Evolutionary conservation across 2,329 filamentous ascomycete genomes (phyloP).

Genomic region (Trichophaea hybrida): DNA sequence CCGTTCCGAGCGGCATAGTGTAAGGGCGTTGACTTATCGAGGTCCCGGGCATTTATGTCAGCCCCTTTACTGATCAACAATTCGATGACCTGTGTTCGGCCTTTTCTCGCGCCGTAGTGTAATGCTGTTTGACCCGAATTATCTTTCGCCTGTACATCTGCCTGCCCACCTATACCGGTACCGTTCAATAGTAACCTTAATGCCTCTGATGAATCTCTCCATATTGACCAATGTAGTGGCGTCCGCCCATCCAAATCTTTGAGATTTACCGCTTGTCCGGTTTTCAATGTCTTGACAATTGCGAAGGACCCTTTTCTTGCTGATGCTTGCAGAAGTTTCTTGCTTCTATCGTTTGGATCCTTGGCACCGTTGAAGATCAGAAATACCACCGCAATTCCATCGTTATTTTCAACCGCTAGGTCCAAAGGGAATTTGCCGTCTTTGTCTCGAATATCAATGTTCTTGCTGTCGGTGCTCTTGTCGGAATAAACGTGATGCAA

Average conservation of each 20-base stretch:
- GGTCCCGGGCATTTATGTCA: slow-evolving; percentile 5
- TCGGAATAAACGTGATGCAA: not conserved
- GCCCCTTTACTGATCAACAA: slow-evolving; percentile 12
- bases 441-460: not conserved
- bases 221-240: not conserved
- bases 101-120: slow-evolving; percentile 16
- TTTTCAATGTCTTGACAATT: not conserved
- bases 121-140: slow-evolving; percentile 15
- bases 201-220: not conserved
- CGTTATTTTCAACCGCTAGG: not conserved
- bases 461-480: too few relatives aligned
- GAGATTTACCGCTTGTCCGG: not conserved
- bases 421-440: not conserved
- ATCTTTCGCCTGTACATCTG: slow-evolving; percentile 15
- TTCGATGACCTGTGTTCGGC: slow-evolving; percentile 7
- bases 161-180: too few relatives aligned
- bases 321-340: not conserved
- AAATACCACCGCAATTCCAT: not conserved
- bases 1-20: slow-evolving; percentile 15
- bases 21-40: slow-evolving; percentile 14
- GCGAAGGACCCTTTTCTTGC: not conserved
- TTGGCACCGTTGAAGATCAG: slow-evolving; percentile 1
- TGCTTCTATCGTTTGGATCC: not conserved
- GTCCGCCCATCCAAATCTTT: not conserved
- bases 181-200: not conserved